Evolutionary conservation across 208 protist genomes (phyloP), one percentile per base, ranked within the genome.

Genomic region (Leishmania aethiopica): DNA sequence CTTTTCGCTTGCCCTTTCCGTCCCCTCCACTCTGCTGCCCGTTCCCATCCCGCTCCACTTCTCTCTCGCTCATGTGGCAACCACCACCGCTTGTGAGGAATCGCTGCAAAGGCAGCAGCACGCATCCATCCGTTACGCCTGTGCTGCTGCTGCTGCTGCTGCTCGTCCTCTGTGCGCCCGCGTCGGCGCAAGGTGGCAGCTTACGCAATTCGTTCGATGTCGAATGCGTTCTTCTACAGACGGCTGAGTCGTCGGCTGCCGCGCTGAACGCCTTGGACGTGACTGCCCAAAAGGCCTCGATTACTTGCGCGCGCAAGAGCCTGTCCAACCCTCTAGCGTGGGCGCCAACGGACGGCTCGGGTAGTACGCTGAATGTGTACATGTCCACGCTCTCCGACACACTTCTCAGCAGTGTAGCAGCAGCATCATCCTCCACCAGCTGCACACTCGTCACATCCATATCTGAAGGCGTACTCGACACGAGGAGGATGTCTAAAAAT

Each of bases 401-500:
- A 22, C 37, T 37, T n/a, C 75, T 78, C 40, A 35, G 10, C 37
- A 35, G 13, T 15, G 22, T 66, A 19, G 28, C 25, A 8, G 37
- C 17, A 10, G 37, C 25, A 13, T 32, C 55, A 8, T n/a, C 49
- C 8, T 67, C 57, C 22, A 51, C 35, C 57, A 15, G 28, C 10
- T 75, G 49, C 60, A 73, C 71, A 64, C 22, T 62, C 32, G 81
- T 78, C 53, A 49, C 77, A 6, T 51, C 57, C 11, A 64, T 62
- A 25, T 69, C 78, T 42, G 60, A 78, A 45, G 75, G 75, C 28
- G 55, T 49, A 47, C 35, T 78, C 0, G 75, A 78, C 37, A 67
- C 57, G 57, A 59, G 45, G 13, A 77, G 8, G 10, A 15, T 40
- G 42, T n/a, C 15, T 4, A 80, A n/a, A 0, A 42, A 73, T 37